Evolutionary conservation across 345 rosid species (phyloP), one percentile per base, ranked within the genome.

Genomic region (Eucalyptus regnans): DNA sequence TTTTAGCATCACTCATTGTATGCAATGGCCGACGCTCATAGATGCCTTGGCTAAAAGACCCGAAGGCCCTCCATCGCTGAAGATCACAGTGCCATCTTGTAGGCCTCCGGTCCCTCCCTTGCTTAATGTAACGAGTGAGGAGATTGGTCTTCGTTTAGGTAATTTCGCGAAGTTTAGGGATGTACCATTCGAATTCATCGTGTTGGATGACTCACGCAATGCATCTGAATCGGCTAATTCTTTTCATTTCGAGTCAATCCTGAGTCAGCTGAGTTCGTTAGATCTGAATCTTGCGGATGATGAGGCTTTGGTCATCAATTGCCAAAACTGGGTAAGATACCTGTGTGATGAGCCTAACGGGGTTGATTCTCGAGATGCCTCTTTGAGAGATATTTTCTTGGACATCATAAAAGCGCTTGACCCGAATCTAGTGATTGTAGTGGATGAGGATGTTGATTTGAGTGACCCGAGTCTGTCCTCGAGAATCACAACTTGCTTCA

Each of bases 21-120:
- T 95, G 96, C 97, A 95, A 85, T 95, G 96, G 96, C 97, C 97
- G 50, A 95, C 96, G 6, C 93, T 95, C 33, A 94, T 95, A 25
- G 96, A 94, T 71, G 94, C 94, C 80, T 90, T 94, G 80, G 96
- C 96, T 43, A 95, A 93, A 88, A 90, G 96, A 66, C 92, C 95
- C 1, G 93, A 95, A 90, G 96, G 97, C 25, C 95, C 97, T 50
- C 96, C 97, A 46, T 93, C 94, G 6, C 90, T 95, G 71, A 92
- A 93, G 89, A 93, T 95, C 87, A 93, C 96, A 4, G 94, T 95
- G 27, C 97, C 96, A 9, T 91, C 91, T 31, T 81, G 37, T 43
- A 86, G 95, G 90, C 97, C 96, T 18, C 91, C 56, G 0, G 95
- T 93, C 29, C 96, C 97, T 88, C 96, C 96, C 51, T 89, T 93